Conservation (phyloP, 1,139 yeast species). For the Groenewaldozyma auringiensis region DNA sequence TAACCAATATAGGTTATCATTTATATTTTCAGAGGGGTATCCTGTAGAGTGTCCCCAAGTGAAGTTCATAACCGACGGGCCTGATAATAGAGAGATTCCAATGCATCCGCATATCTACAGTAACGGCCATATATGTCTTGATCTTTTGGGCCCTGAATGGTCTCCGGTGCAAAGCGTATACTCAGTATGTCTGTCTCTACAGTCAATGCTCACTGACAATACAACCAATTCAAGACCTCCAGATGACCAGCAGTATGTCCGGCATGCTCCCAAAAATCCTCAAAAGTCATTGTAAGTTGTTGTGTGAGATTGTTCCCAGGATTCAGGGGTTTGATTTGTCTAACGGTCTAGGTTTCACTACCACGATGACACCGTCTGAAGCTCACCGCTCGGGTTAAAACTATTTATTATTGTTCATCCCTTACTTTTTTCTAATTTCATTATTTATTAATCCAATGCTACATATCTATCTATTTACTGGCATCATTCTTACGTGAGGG, state of each 20-base stretch:
- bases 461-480: background rate
- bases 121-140: slow-evolving; percentile 63
- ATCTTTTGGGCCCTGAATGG: slow-evolving; percentile 57
- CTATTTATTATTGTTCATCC: no score
- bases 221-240: slow-evolving; percentile 38
- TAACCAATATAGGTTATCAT: slow-evolving; percentile 34
- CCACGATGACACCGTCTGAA: slow-evolving; percentile 44
- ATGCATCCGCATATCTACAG: slow-evolving; percentile 67
- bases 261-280: slow-evolving; percentile 52
- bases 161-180: slow-evolving; percentile 59
- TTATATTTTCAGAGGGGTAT: slow-evolving; percentile 42
- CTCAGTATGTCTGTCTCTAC: slow-evolving; percentile 50
- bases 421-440: no score
- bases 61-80: slow-evolving; percentile 35
- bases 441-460: no score
- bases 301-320: background rate
- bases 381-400: background rate
- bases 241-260: slow-evolving; percentile 45
- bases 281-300: slow-evolving; percentile 34
- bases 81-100: slow-evolving; percentile 37
- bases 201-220: slow-evolving; percentile 56
- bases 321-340: background rate
- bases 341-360: slow-evolving; percentile 25
- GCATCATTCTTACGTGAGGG: slow-evolving; percentile 6
- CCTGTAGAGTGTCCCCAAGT: slow-evolving; percentile 64